A percentile compares a stretch with the other conserved stretches of the same genome.
Conservation (phyloP, 345 rosid species). For the Orychophragmus violaceus region DNA sequence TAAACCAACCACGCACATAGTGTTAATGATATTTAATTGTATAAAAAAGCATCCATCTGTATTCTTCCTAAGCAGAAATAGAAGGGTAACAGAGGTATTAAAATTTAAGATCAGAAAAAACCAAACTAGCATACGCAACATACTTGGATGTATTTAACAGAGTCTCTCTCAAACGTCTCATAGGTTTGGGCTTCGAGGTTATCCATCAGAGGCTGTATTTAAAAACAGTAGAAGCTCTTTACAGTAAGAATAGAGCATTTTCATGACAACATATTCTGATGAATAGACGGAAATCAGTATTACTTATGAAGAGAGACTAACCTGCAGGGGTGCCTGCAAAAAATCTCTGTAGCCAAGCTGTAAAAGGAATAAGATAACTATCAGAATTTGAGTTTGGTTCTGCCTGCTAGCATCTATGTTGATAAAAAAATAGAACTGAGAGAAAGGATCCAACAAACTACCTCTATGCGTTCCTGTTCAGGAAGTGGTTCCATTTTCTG, state of each 20-base stretch:
- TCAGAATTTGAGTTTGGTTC: neutral
- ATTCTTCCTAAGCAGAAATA: neutral
- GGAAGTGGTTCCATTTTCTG: constrained; percentile 90
- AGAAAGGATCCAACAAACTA: constrained; percentile 22
- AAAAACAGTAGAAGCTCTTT: neutral
- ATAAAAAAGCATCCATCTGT: neutral
- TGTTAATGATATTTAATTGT: neutral
- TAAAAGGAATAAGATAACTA: constrained; percentile 27
- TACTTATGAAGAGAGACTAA: constrained; percentile 38
- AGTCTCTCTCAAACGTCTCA: constrained; percentile 96
- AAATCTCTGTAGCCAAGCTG: constrained; percentile 95
- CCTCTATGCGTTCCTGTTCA: constrained; percentile 95
- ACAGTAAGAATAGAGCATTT: neutral
- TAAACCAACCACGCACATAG: neutral
- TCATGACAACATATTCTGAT: constrained; percentile 6
- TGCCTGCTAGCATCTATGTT: neutral
- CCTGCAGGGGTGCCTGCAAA: constrained; percentile 95
- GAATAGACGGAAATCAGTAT: neutral
- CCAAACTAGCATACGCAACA: neutral
- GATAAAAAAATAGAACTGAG: neutral
- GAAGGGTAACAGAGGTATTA: neutral
- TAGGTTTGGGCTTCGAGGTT: constrained; percentile 98
- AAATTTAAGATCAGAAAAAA: neutral
- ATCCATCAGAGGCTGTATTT: constrained; percentile 92
- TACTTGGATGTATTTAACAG: constrained; percentile 86